A percentile compares a stretch with the other conserved stretches of the same genome.
These are phyloP conservation scores for Peniophora sp. DNA, from an alignment of 1,284 basidiomycete genomes.

Conservation along the genomic window DNA sequence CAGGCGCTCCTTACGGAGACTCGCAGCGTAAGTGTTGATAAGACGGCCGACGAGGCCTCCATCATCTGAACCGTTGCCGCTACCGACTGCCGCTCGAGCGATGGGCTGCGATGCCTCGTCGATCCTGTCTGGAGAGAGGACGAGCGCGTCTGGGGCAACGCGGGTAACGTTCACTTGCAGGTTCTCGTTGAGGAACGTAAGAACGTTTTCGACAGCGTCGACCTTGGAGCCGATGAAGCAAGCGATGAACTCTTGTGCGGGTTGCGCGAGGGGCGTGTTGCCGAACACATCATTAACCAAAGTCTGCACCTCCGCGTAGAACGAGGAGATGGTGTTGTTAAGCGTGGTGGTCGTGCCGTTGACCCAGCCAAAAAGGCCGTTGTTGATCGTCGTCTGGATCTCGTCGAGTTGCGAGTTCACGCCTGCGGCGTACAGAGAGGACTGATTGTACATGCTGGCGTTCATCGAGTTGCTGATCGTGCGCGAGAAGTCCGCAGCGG, in stretches of 20 bases:
- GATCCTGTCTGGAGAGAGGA: conserved; percentile 63
- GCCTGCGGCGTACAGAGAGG: conserved; percentile 63
- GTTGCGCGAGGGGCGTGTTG: conserved; percentile 72
- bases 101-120: conserved; percentile 76
- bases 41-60: conserved; percentile 68
- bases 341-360: conserved; percentile 85
- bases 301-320: conserved; percentile 70
- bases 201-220: conserved; percentile 74
- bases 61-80: conserved; percentile 38
- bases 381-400: conserved; percentile 74
- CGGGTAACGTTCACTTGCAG: conserved; percentile 72
- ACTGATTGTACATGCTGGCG: conserved; percentile 72
- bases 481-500: conserved; percentile 59
- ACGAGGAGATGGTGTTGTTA: conserved; percentile 70
- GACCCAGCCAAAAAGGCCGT: conserved; percentile 90
- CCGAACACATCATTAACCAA: conserved; percentile 71
- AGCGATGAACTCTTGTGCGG: conserved; percentile 80
- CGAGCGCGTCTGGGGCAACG: conserved; percentile 66
- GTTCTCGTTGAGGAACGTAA: conserved; percentile 90
- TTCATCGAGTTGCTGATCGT: conserved; percentile 77
- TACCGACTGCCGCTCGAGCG: conserved; percentile 72
- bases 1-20: conserved; percentile 71
- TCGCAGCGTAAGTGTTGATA: conserved; percentile 63
- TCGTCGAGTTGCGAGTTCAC: conserved; percentile 67
- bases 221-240: conserved; percentile 92